Conservation (phyloP, 73 alveolate species). For the Symbiodinium natans region DNA sequence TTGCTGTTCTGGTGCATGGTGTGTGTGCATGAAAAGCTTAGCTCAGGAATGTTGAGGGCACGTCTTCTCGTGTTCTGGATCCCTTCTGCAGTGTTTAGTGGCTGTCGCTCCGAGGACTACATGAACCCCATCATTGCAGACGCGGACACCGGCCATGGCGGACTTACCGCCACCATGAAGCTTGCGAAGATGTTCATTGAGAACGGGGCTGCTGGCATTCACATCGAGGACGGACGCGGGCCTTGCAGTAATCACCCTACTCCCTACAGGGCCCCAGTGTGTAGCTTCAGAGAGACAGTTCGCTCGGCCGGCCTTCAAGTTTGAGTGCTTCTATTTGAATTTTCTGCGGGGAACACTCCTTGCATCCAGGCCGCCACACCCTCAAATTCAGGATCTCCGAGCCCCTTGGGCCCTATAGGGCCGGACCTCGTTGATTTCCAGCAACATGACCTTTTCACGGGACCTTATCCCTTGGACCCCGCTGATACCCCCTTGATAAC, state of each 20-base stretch:
- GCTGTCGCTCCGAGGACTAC: slow-evolving; percentile 95
- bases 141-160: slow-evolving; percentile 99
- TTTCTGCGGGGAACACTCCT: no score
- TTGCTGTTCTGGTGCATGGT: neutral
- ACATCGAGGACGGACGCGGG: slow-evolving; percentile 95
- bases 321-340: no score
- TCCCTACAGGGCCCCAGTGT: no score
- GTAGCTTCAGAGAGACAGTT: no score
- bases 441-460: neutral
- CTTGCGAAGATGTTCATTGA: slow-evolving; percentile 97
- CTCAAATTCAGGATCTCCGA: no score
- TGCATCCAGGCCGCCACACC: no score
- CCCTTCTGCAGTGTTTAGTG: neutral
- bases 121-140: slow-evolving; percentile 98
- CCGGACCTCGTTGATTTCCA: neutral
- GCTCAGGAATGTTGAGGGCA: neutral
- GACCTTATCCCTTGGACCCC: no score
- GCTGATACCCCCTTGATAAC: no score
- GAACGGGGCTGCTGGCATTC: slow-evolving; percentile 99
- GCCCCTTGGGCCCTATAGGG: no score
- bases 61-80: neutral
- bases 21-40: no score
- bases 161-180: slow-evolving; percentile 98
- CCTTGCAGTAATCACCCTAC: no score
- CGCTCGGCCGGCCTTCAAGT: no score